Evolutionary conservation across 2,329 filamentous ascomycete species (phyloP).

Genomic region (Colletotrichum liriopes): DNA sequence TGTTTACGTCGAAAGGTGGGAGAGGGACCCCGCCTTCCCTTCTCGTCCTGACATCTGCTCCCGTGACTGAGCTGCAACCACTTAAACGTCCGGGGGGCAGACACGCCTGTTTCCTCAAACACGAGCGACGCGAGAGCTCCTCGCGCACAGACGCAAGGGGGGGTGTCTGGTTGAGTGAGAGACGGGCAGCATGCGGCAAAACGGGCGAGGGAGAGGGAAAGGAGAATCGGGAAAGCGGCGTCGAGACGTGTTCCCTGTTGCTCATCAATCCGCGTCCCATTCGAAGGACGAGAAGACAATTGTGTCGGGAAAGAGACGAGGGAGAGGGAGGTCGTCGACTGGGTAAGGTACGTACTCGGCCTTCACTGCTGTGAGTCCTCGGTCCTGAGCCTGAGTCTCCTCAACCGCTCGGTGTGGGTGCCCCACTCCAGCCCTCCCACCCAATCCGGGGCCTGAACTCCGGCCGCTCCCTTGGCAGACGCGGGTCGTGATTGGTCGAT

Average conservation of each 20-base stretch:
- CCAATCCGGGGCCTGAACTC: constrained; percentile 33
- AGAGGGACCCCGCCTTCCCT: constrained; percentile 34
- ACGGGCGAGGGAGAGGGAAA: not conserved
- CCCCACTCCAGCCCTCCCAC: constrained; percentile 3
- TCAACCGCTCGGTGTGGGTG: not conserved
- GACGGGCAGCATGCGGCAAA: not conserved
- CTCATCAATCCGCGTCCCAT: constrained; percentile 16
- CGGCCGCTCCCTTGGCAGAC: constrained; percentile 26
- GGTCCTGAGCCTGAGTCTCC: not conserved
- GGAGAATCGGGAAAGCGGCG: not conserved
- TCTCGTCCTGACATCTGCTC: constrained; percentile 30
- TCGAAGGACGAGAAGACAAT: not conserved
- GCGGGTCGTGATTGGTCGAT: constrained; percentile 26
- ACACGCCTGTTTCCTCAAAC: constrained; percentile 22
- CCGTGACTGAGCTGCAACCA: constrained; percentile 41
- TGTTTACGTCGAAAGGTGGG: constrained; percentile 30
- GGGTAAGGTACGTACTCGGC: not conserved
- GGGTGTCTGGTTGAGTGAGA: constrained; percentile 11
- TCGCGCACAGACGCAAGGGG: constrained; percentile 4
- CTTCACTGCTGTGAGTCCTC: not conserved
- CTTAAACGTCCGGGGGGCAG: constrained; percentile 28
- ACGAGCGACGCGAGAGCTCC: constrained; percentile 22
- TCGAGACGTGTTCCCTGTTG: constrained; percentile 23
- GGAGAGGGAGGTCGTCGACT: not conserved
- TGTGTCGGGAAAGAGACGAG: not conserved